phyloP scores from a whole-genome alignment of 2,329 filamentous ascomycete genomes.

The Penicillium janthinellum region DNA sequence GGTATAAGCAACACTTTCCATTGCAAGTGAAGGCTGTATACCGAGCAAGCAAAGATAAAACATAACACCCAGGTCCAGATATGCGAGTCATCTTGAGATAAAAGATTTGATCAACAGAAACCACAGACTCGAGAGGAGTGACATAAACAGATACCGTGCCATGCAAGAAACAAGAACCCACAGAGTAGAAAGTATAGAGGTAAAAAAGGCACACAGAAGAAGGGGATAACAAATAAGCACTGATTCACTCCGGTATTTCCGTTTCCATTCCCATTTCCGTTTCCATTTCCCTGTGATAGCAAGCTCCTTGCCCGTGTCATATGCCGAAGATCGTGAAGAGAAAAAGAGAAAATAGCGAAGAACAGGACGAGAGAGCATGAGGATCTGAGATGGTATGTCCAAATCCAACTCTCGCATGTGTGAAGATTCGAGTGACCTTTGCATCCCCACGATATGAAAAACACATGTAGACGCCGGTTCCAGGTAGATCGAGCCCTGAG shows the following conservation, averaged over 20 bases:
- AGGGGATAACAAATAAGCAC: conserved; percentile 7
- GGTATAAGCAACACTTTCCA: conserved; percentile 19
- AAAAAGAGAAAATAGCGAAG: conserved; percentile 12
- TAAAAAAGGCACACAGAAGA: conserved; percentile 1
- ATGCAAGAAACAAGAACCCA: conserved; percentile 21
- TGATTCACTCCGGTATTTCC: conserved; percentile 23
- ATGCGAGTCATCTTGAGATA: conserved; percentile 15
- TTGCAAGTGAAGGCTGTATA: conserved; percentile 24
- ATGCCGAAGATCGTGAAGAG: conserved; percentile 24
- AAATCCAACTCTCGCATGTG: conserved; percentile 5
- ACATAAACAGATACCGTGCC: conserved; percentile 25
- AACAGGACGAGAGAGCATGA: conserved; percentile 3
- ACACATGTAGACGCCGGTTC: conserved; percentile 19
- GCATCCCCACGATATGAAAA: neutral
- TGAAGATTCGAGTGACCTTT: conserved; percentile 1
- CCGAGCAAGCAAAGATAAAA: conserved; percentile 13
- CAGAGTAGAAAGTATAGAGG: conserved; percentile 4
- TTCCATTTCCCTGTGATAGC: conserved; percentile 7
- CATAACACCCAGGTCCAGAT: conserved; percentile 13
- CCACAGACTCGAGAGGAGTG: conserved; percentile 16
- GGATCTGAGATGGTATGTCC: neutral
- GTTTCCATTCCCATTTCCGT: conserved; percentile 16
- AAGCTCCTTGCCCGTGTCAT: conserved; percentile 20
- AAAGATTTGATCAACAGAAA: conserved; percentile 21
- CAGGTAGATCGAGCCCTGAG: conserved; percentile 15